These are phyloP conservation scores for Plasmodium knowlesi DNA, from an alignment of 169 alveolate species.

Conservation along the genomic window DNA sequence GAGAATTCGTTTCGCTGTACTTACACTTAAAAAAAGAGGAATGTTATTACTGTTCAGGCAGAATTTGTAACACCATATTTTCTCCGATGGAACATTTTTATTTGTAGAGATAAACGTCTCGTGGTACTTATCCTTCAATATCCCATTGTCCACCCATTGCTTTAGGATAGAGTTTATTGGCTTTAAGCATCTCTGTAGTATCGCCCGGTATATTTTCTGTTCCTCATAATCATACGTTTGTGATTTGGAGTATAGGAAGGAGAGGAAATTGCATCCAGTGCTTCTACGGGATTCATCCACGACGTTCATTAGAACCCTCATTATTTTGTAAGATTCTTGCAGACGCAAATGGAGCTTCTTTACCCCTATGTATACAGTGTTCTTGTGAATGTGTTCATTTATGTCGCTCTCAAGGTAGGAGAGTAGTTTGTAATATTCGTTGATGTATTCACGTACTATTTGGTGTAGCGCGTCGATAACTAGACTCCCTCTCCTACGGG, in stretches of 20 bases:
- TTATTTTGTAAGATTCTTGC: conserved; percentile 56
- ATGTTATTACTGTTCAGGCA: conserved; percentile 19
- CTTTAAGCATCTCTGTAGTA: conserved; percentile 42
- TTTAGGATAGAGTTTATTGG: conserved; percentile 50
- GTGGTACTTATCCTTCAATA: conserved; percentile 31
- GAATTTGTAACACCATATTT: conserved; percentile 51
- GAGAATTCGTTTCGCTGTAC: conserved; percentile 33
- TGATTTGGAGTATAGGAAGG: conserved; percentile 57
- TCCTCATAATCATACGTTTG: conserved; percentile 70
- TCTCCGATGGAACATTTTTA: conserved; percentile 33
- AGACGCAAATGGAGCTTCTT: conserved; percentile 24
- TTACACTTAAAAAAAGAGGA: conserved; percentile 34
- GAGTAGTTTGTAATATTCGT: conserved; percentile 58
- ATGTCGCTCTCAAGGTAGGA: conserved; percentile 66
- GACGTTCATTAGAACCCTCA: conserved; percentile 49
- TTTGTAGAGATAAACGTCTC: conserved; percentile 61
- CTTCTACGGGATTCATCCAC: conserved; percentile 51
- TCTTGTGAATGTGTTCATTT: conserved; percentile 68
- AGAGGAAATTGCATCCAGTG: conserved; percentile 45
- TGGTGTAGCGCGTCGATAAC: conserved; percentile 64
- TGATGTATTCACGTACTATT: conserved; percentile 36
- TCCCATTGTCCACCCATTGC: conserved; percentile 50
- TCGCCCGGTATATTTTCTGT: conserved; percentile 28
- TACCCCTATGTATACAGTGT: conserved; percentile 56
- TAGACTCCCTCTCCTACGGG: conserved; percentile 28